Evolutionary conservation across 108 stramenopile species (phyloP).

Genomic region (Skeletonema potamos): DNA sequence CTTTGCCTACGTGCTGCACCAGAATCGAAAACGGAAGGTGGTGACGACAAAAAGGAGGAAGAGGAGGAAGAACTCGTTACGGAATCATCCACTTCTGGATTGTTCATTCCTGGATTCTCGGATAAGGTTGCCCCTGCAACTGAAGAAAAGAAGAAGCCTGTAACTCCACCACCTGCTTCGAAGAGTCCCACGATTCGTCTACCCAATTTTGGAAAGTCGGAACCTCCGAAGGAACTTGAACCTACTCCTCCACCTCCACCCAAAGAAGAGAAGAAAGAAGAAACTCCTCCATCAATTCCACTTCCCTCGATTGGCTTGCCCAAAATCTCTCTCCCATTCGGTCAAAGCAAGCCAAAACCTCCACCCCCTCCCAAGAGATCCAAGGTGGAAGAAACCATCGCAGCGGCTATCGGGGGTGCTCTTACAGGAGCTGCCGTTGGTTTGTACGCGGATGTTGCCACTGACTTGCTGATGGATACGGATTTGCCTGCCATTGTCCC

Average conservation of each 20-base stretch:
- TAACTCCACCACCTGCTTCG: not conserved
- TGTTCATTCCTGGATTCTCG: conserved; percentile 43
- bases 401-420: conserved; percentile 49
- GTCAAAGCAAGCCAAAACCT: conserved; percentile 1
- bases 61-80: conserved; percentile 17
- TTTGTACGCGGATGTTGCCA: conserved; percentile 28
- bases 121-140: conserved; percentile 19
- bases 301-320: not conserved
- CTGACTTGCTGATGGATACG: conserved; percentile 19
- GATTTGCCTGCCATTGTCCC: conserved; percentile 46
- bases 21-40: not conserved
- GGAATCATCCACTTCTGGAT: conserved; percentile 28
- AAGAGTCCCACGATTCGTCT: conserved; percentile 10
- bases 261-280: not conserved
- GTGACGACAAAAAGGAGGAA: not conserved
- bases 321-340: not conserved
- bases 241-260: conserved; percentile 17
- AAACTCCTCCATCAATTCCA: not conserved
- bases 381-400: conserved; percentile 28
- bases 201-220: conserved; percentile 1
- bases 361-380: not conserved
- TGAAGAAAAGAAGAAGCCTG: conserved; percentile 2
- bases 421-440: conserved; percentile 32
- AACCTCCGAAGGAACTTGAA: conserved; percentile 4
- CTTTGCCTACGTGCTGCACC: not conserved